Evolutionary conservation across 1,139 yeast species (phyloP).

Genomic region (Taphrina sp.): DNA sequence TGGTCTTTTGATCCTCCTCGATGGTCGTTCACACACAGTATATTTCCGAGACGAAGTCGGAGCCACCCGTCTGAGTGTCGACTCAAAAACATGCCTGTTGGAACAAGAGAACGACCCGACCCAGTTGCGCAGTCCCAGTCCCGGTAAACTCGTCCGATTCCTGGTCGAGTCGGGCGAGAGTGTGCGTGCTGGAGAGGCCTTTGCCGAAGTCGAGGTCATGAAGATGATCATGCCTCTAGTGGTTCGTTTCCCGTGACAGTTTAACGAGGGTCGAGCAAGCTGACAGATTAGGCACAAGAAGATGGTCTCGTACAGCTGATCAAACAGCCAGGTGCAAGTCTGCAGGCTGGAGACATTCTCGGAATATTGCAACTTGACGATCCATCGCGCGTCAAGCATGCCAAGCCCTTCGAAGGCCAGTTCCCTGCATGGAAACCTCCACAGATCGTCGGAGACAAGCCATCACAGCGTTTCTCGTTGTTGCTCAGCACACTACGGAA

Average conservation of each 20-base stretch:
- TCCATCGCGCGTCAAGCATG: conserved; percentile 96
- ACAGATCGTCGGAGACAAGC: conserved; percentile 74
- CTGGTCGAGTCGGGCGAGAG: conserved; percentile 96
- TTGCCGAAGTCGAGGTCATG: conserved; percentile 99
- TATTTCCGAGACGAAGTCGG: conserved; percentile 98
- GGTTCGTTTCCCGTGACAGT: no score
- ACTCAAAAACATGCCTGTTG: conserved; percentile 86
- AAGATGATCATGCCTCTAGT: conserved; percentile 62
- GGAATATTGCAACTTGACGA: conserved; percentile 94
- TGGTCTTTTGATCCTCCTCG: conserved; percentile 81
- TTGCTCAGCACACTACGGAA: conserved; percentile 63
- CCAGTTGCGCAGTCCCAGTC: conserved; percentile 96
- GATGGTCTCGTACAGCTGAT: conserved; percentile 88
- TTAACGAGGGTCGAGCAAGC: no score
- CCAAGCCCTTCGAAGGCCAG: conserved; percentile 91
- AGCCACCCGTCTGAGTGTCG: conserved; percentile 93
- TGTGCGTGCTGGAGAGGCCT: conserved; percentile 85
- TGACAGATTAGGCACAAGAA: conserved; percentile 76
- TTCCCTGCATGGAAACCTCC: conserved; percentile 87
- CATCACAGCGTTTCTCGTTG: conserved; percentile 68
- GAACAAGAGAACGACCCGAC: conserved; percentile 98
- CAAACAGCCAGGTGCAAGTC: conserved; percentile 97
- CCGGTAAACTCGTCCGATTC: conserved; percentile 93
- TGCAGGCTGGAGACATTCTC: conserved; percentile 92
- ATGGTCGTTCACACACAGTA: conserved; percentile 89